These are phyloP conservation scores for Fomitopsis serialis DNA, from an alignment of 768 basidiomycete species.

Conservation along the genomic window DNA sequence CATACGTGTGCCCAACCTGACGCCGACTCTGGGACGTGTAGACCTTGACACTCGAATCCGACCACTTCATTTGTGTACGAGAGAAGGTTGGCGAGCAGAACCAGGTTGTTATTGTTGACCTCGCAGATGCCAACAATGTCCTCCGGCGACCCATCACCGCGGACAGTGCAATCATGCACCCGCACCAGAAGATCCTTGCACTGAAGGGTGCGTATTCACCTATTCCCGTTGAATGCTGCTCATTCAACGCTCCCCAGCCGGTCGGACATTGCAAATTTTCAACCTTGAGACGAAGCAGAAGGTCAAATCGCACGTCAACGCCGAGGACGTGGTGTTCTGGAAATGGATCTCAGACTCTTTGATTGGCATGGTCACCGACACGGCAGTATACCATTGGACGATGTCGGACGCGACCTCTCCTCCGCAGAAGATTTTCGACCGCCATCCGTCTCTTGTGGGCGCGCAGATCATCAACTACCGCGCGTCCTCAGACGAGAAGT, in stretches of 20 bases:
- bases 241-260: conserved; percentile 46
- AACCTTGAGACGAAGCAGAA: conserved; percentile 98
- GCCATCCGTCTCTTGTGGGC: conserved; percentile 89
- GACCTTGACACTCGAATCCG: conserved; percentile 94
- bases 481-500: conserved; percentile 87
- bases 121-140: conserved; percentile 96
- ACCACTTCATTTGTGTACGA: conserved; percentile 96
- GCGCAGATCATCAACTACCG: conserved; percentile 99
- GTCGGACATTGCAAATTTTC: conserved; percentile 93
- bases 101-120: conserved; percentile 98
- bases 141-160: conserved; percentile 93
- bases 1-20: not conserved
- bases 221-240: not conserved
- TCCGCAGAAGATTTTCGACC: conserved; percentile 93
- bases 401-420: conserved; percentile 68
- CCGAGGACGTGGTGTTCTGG: conserved; percentile 96
- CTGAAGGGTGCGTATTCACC: conserved; percentile 62
- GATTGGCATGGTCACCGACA: conserved; percentile 93
- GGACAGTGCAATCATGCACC: conserved; percentile 99
- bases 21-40: conserved; percentile 21
- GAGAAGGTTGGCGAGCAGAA: conserved; percentile 94
- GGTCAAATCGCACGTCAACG: conserved; percentile 91
- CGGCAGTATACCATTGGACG: conserved; percentile 90
- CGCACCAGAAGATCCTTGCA: conserved; percentile 92
- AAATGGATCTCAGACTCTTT: conserved; percentile 93